Evolutionary conservation across 179 eudicot genomes (phyloP).

Genomic region (Nepenthes alata): DNA sequence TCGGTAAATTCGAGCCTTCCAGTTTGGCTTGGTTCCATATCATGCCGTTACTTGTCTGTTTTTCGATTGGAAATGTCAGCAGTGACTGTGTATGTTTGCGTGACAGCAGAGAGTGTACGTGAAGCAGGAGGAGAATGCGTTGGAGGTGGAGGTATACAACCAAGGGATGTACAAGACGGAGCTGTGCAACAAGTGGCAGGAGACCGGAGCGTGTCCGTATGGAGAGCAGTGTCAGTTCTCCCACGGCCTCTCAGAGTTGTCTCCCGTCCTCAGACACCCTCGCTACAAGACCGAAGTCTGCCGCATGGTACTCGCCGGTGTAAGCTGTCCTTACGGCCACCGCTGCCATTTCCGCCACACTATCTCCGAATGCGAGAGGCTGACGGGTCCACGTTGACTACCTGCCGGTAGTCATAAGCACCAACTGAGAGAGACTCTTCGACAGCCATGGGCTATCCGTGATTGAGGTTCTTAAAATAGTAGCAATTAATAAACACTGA

Average conservation of each 20-base stretch:
- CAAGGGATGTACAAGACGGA: slow-evolving; percentile 74
- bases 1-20: neutral
- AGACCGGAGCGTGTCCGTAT: slow-evolving; percentile 53
- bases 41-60: neutral
- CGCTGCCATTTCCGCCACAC: slow-evolving; percentile 77
- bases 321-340: slow-evolving; percentile 57
- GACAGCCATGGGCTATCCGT: too few species aligned
- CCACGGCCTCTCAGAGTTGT: slow-evolving; percentile 59
- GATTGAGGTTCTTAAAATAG: too few species aligned
- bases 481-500: too few species aligned
- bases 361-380: slow-evolving; percentile 19
- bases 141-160: slow-evolving; percentile 52
- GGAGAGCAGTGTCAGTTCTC: slow-evolving; percentile 54
- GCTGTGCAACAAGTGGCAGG: slow-evolving; percentile 72
- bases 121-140: slow-evolving; percentile 29
- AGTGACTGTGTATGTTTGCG: neutral
- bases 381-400: slow-evolving; percentile 17
- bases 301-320: slow-evolving; percentile 50
- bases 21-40: neutral
- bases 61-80: neutral
- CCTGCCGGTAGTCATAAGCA: too few species aligned
- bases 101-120: slow-evolving; percentile 30
- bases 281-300: slow-evolving; percentile 69
- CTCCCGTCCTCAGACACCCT: slow-evolving; percentile 62
- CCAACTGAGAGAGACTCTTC: too few species aligned